These are phyloP conservation scores for Paraurostyla sp. DNA, from an alignment of 73 alveolate genomes.

Conservation along the genomic window DNA sequence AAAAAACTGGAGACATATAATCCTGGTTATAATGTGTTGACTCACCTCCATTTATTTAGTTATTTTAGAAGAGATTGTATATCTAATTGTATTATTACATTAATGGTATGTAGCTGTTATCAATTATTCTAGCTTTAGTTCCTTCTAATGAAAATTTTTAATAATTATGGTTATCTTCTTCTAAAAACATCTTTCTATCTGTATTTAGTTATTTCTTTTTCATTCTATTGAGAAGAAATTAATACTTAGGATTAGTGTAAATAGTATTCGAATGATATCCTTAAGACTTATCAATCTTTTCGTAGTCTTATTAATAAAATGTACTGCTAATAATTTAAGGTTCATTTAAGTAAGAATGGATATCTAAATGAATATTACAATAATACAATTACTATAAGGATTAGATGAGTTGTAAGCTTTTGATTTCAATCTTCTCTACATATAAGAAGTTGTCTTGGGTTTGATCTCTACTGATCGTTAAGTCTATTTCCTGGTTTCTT, in stretches of 20 bases:
- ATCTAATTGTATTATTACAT: neutral
- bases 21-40: too few relatives aligned
- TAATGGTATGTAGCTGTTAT: neutral
- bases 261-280: neutral
- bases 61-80: neutral
- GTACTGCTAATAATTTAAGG: neutral
- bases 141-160: neutral
- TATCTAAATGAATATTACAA: neutral
- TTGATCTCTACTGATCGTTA: too few relatives aligned
- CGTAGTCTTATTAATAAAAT: neutral
- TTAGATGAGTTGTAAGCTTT: slow-evolving; percentile 1
- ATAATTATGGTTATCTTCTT: neutral
- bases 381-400: slow-evolving; percentile 1
- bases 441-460: slow-evolving; percentile 15
- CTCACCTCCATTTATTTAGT: neutral
- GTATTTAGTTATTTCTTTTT: neutral
- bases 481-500: too few relatives aligned
- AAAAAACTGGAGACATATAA: too few relatives aligned
- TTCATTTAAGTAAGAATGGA: slow-evolving; percentile 31
- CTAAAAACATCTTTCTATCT: neutral
- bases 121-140: slow-evolving; percentile 7
- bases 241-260: slow-evolving; percentile 19
- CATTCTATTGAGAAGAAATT: neutral
- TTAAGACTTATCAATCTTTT: neutral
- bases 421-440: neutral